A percentile compares a stretch with the other conserved stretches of the same genome.
Conservation (phyloP, 768 basidiomycete genomes). For the Lactifluus subvellereus region DNA sequence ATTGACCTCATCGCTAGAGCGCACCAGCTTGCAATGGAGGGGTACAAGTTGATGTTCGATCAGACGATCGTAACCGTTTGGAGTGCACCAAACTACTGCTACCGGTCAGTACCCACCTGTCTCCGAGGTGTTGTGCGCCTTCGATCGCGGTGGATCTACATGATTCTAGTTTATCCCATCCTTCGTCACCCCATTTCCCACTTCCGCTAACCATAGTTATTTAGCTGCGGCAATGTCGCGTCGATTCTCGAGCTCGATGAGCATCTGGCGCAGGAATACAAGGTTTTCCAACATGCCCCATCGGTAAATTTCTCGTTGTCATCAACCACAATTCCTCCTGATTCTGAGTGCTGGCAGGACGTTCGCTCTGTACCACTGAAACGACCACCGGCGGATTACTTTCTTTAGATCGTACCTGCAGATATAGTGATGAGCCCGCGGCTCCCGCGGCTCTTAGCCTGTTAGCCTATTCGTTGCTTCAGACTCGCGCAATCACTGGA, state of each 20-base stretch:
- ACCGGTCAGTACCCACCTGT: conserved; percentile 55
- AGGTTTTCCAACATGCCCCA: conserved; percentile 88
- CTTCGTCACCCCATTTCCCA: neutral
- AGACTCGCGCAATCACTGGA: neutral
- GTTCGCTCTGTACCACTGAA: conserved; percentile 77
- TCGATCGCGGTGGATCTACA: neutral
- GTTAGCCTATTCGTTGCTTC: neutral
- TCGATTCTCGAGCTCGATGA: conserved; percentile 94
- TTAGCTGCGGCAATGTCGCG: conserved; percentile 91
- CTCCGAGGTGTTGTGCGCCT: neutral
- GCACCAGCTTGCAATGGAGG: conserved; percentile 98
- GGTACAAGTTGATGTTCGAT: conserved; percentile 97
- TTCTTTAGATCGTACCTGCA: conserved; percentile 41
- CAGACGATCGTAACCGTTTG: conserved; percentile 93
- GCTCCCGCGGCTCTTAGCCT: neutral
- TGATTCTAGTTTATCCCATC: neutral
- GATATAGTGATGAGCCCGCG: neutral
- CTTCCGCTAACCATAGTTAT: neutral
- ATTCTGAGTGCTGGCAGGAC: conserved; percentile 44
- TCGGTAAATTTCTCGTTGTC: conserved; percentile 46
- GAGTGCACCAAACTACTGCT: conserved; percentile 98
- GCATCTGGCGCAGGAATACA: conserved; percentile 88
- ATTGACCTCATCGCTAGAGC: conserved; percentile 95
- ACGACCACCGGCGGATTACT: conserved; percentile 84
- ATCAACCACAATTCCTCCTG: neutral